Percentiles rank a stretch among this genome's conserved stretches.
Conservation (phyloP, 768 basidiomycete species). For the Psilocybe azurescens region DNA sequence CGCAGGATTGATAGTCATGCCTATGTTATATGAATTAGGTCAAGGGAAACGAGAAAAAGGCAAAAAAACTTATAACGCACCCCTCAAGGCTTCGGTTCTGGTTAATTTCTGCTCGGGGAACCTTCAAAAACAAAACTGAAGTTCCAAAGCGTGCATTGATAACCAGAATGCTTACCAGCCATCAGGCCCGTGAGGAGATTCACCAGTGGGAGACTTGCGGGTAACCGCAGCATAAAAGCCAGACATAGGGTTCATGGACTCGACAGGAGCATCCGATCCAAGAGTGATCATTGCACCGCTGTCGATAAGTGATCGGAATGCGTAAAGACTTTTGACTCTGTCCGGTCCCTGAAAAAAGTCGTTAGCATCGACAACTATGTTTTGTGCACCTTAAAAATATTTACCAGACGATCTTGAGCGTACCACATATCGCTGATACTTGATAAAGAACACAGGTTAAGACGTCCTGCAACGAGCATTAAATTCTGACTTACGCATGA, state of each 20-base stretch:
- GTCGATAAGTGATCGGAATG: slow-evolving; percentile 77
- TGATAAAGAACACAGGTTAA: slow-evolving; percentile 10
- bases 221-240: slow-evolving; percentile 91
- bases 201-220: slow-evolving; percentile 68
- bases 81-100: slow-evolving; percentile 77
- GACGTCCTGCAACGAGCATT: slow-evolving; percentile 5
- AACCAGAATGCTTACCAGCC: slow-evolving; percentile 70
- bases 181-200: slow-evolving; percentile 79
- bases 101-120: slow-evolving; percentile 83
- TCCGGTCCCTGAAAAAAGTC: slow-evolving; percentile 66
- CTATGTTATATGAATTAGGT: slow-evolving; percentile 36
- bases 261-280: slow-evolving; percentile 92
- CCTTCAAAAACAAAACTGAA: slow-evolving; percentile 46
- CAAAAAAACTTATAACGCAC: slow-evolving; percentile 32
- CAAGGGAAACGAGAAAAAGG: not conserved
- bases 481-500: slow-evolving; percentile 65
- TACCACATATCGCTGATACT: slow-evolving; percentile 91
- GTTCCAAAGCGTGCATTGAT: not conserved
- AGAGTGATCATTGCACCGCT: slow-evolving; percentile 72
- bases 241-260: slow-evolving; percentile 80
- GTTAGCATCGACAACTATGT: not conserved
- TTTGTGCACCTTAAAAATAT: slow-evolving; percentile 22
- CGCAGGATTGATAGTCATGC: slow-evolving; percentile 88
- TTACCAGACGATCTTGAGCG: slow-evolving; percentile 79
- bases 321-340: slow-evolving; percentile 85